These are phyloP conservation scores for Tephrocybe sp. DNA, from an alignment of 768 basidiomycete genomes.

Conservation along the genomic window DNA sequence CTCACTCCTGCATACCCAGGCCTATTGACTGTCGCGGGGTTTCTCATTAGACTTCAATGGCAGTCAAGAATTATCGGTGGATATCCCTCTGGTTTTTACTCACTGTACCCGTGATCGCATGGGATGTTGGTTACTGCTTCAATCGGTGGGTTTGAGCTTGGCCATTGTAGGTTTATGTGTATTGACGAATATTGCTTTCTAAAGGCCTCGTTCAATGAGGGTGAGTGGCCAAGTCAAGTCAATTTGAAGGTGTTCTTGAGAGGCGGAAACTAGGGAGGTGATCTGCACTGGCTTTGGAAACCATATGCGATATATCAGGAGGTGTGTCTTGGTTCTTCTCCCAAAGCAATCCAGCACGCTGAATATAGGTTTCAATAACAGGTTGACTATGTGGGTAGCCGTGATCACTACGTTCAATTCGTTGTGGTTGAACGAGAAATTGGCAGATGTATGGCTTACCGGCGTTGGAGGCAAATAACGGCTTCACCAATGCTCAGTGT, in stretches of 20 bases:
- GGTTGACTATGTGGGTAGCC: slow-evolving; percentile 30
- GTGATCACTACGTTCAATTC: neutral
- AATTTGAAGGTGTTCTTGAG: neutral
- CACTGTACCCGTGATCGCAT: slow-evolving; percentile 60
- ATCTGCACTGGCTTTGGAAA: slow-evolving; percentile 89
- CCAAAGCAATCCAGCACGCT: slow-evolving; percentile 20
- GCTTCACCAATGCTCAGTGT: slow-evolving; percentile 89
- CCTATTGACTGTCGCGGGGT: too few relatives aligned
- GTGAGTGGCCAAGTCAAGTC: slow-evolving; percentile 21
- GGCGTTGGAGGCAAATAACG: slow-evolving; percentile 61
- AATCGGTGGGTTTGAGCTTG: slow-evolving; percentile 51
- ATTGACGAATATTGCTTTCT: neutral
- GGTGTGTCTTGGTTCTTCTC: slow-evolving; percentile 34
- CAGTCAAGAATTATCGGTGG: slow-evolving; percentile 52
- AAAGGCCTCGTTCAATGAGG: slow-evolving; percentile 79
- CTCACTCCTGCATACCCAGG: too few relatives aligned
- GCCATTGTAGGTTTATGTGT: neutral
- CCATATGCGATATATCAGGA: slow-evolving; percentile 79
- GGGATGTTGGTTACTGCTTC: slow-evolving; percentile 84
- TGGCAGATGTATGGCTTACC: slow-evolving; percentile 69
- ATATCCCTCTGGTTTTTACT: slow-evolving; percentile 69
- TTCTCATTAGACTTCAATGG: slow-evolving; percentile 29
- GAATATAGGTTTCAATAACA: slow-evolving; percentile 6
- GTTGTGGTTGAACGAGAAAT: neutral
- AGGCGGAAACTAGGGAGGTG: slow-evolving; percentile 54